Evolutionary conservation across 2,329 filamentous ascomycete genomes (phyloP).

Genomic region (Falciphora oryzae): DNA sequence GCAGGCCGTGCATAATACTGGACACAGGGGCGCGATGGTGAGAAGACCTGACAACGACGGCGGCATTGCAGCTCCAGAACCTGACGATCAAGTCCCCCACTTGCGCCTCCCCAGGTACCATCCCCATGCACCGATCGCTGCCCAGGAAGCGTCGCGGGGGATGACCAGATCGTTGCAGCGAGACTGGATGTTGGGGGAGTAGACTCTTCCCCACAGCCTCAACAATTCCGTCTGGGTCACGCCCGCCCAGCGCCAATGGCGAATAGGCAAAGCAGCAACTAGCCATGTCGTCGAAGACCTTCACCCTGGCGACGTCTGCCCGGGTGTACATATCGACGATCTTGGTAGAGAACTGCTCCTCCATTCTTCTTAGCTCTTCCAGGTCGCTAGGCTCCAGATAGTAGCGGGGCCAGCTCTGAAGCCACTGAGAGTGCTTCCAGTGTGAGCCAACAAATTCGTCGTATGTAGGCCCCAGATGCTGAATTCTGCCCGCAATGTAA

Average conservation of each 20-base stretch:
- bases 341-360: constrained; percentile 14
- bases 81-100: constrained; percentile 15
- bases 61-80: constrained; percentile 18
- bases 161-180: background rate
- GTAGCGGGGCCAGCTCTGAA: constrained; percentile 12
- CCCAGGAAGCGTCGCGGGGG: constrained; percentile 13
- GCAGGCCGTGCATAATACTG: no score
- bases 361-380: constrained; percentile 11
- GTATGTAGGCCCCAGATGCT: constrained; percentile 13
- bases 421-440: constrained; percentile 13
- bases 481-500: constrained; percentile 14
- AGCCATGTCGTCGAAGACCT: constrained; percentile 2
- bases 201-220: no score
- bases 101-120: constrained; percentile 12
- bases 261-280: background rate
- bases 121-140: constrained; percentile 12
- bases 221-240: no score
- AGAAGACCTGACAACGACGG: constrained; percentile 13
- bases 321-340: constrained; percentile 11
- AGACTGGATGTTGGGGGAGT: no score
- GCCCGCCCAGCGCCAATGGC: background rate
- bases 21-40: no score
- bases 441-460: constrained; percentile 12
- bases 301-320: constrained; percentile 10
- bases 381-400: constrained; percentile 10